Percentiles rank a stretch among this genome's conserved stretches.
These are phyloP conservation scores for Erodium texanum DNA, from an alignment of 441 rosid species.

Conservation along the genomic window DNA sequence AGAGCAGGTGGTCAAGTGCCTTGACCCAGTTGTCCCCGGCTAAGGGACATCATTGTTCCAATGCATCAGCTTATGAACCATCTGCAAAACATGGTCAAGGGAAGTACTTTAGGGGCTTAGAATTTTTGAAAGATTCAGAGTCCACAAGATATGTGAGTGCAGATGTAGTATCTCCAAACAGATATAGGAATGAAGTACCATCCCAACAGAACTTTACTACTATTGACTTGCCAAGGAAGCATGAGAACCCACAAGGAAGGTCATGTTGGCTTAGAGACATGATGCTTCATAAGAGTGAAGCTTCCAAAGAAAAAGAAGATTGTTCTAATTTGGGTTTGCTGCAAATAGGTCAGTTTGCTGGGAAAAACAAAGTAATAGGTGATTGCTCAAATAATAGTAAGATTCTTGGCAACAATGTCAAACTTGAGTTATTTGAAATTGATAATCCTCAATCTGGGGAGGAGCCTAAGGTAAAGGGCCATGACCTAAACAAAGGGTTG, in stretches of 20 bases:
- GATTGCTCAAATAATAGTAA: too few relatives aligned
- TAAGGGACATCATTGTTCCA: conserved; percentile 4
- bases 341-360: background rate
- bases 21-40: background rate
- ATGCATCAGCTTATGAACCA: background rate
- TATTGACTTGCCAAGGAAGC: background rate
- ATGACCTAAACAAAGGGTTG: background rate
- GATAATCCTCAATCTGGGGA: background rate
- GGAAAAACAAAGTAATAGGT: too few relatives aligned
- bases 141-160: background rate
- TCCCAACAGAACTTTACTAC: background rate
- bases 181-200: background rate
- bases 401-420: background rate
- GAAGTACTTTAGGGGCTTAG: background rate
- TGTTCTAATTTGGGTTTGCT: background rate
- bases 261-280: background rate
- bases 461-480: background rate
- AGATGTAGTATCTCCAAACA: background rate
- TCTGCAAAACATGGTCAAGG: background rate
- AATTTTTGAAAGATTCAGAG: background rate
- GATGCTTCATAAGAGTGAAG: background rate
- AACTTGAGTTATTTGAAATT: background rate
- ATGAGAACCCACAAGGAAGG: background rate
- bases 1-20: conserved; percentile 1
- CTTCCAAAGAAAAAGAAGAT: background rate